Evolutionary conservation across 2,329 filamentous ascomycete genomes (phyloP), one percentile per base, ranked within the genome.

Genomic region (Fusarium haematococcum): DNA sequence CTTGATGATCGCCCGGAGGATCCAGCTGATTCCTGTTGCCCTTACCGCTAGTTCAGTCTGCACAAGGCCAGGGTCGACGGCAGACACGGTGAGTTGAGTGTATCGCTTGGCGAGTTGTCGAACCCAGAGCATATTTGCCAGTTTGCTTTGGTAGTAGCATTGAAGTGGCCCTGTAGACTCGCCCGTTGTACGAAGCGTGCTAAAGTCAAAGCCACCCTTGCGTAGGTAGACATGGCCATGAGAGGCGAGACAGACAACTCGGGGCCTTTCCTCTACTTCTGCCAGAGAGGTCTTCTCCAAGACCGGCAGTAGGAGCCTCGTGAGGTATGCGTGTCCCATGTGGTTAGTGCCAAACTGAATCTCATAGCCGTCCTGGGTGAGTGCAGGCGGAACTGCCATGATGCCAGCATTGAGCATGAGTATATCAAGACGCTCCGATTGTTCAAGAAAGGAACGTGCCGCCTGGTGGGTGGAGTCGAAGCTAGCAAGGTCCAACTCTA

Each of bases 311-410:
- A 88, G 76, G 4, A 84, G 79, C 63, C 83, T 82, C 11, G 82
- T 81, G 14, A 88, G 79, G 4, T 86, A 81, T 6, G 86, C 85
- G 62, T 88, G 86, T 18, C 86, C 86, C 43, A 88, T 73, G 74
- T 88, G 85, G 65, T 89, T 89, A 2, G 83, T 86, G 2, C 83
- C 86, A 67, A 88, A 87, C 68, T 87, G 84, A 11, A 85, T 71
- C 73, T 89, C 87, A 67, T 87, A 88, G 16, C 86, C 86, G 20
- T 88, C 94, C 18, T 30, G 18, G 25, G 45, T 52, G 25, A 52
- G 10, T 16, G 14, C 45, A 30, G 45, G 25, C 18, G 45, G 45
- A 10, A 52, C 45, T 9, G 45, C 45, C 45, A 52, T 52, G 45
- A 52, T 52, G 9, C 45, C 45, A 16, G 45, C 45, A 18, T 52